Conservation (phyloP, 495 filamentous ascomycete species). For the Neurospora discreta region DNA sequence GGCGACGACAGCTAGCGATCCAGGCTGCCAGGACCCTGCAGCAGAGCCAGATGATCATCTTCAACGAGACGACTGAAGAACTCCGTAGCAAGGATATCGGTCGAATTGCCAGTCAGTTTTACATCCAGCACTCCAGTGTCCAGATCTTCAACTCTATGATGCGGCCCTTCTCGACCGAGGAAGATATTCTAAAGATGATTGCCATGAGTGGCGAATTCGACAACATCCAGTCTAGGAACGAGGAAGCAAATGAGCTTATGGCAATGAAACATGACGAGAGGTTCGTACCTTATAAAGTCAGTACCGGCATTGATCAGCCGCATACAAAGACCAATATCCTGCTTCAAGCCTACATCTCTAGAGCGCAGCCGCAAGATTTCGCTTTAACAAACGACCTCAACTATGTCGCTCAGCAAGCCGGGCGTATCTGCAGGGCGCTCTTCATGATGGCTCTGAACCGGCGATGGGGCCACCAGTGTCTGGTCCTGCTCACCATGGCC, state of each 20-base stretch:
- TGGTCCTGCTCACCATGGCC: slow-evolving; percentile 77
- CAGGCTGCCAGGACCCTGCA: slow-evolving; percentile 77
- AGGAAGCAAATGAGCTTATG: slow-evolving; percentile 66
- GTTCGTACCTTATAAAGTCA: slow-evolving; percentile 58
- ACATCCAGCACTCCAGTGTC: slow-evolving; percentile 84
- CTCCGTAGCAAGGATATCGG: slow-evolving; percentile 88
- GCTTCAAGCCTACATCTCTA: slow-evolving; percentile 90
- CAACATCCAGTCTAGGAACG: slow-evolving; percentile 87
- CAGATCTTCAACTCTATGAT: slow-evolving; percentile 93
- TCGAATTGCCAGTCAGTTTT: slow-evolving; percentile 93
- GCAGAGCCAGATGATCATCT: slow-evolving; percentile 96
- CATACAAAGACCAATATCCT: slow-evolving; percentile 93
- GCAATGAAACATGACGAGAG: slow-evolving; percentile 47
- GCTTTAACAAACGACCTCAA: slow-evolving; percentile 80
- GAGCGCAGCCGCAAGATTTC: slow-evolving; percentile 80
- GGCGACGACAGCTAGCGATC: slow-evolving; percentile 72
- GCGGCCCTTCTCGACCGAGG: slow-evolving; percentile 68
- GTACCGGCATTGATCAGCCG: slow-evolving; percentile 61
- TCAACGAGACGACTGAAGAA: slow-evolving; percentile 86
- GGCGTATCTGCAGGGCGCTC: slow-evolving; percentile 83
- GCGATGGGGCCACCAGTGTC: slow-evolving; percentile 87
- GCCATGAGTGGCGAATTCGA: slow-evolving; percentile 95
- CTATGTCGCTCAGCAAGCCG: slow-evolving; percentile 92
- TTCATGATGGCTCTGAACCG: slow-evolving; percentile 97
- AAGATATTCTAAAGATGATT: slow-evolving; percentile 88